Base-by-base conservation (phyloP, 805 yeast genomes). In the Wickerhamomyces xylosicus region DNA sequence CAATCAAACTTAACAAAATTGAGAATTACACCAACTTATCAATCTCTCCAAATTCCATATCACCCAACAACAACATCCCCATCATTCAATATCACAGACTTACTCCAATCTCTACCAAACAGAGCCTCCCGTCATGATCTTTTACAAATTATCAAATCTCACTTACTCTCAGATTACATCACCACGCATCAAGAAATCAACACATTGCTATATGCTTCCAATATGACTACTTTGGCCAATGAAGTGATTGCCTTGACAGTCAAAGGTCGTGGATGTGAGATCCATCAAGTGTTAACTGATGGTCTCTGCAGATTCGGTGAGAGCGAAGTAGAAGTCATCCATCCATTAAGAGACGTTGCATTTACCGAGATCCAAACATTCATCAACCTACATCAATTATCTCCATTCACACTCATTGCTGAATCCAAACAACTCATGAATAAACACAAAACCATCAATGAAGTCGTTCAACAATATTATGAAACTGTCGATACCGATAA, bases 211-310 rank as follows among this genome's bases (percentile, higher is more conserved):
- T 74, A 76, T 63, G 85, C 90, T 2, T 84, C 79, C 52, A 77
- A 83, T 20, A 84, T 85, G 94, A 83, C 95, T 1, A 69, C 78
- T 33, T 55, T 89, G 19, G 95, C 97, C 1, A 85, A 81, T 49
- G 77, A 78, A 44, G 76, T 84, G n/a, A 64, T 90, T 27, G 69
- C 94, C 0, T 59, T 84, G 39, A 80, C 95, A 0, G 87, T 86
- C 5, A 84, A 79, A 50, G 97, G 97, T 11, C 70, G 95, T 44
- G 97, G 96, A 0, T 67, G 81, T 2, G 69, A 68, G 27, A 70
- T 89, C 6, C 71, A 84, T 19, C 53, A 61, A 4, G 57, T 66
- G 10, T 53, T 81, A 19, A 62, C 78, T 7, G 77, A 74, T 46
- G 70, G 62, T 7, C 9, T 25, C 9, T 5, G 5, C 29, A 25